These are phyloP conservation scores for Knoxdaviesia proteae DNA, from an alignment of 2,329 filamentous ascomycete genomes.

Conservation along the genomic window DNA sequence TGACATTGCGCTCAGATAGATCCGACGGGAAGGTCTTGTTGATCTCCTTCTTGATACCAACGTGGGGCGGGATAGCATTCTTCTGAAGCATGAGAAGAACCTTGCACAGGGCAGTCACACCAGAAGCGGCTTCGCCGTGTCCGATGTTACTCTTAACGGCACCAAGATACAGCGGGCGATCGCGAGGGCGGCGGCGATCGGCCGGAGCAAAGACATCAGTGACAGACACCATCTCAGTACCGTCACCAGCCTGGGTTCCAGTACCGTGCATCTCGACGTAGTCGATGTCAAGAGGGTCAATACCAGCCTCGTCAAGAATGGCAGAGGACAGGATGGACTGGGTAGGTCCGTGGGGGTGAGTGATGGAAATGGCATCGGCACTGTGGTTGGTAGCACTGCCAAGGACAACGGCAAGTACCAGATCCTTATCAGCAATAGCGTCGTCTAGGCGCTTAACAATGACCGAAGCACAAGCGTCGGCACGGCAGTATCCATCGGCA, in stretches of 20 bases:
- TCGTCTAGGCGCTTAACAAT: conserved; percentile 65
- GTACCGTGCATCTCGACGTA: conserved; percentile 87
- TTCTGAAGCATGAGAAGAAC: conserved; percentile 44
- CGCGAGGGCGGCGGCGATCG: conserved; percentile 20
- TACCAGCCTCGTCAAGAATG: conserved; percentile 50
- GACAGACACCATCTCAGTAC: conserved; percentile 63
- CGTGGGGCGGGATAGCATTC: conserved; percentile 40
- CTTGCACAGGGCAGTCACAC: conserved; percentile 41
- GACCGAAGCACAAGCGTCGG: conserved; percentile 53
- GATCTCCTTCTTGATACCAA: conserved; percentile 44
- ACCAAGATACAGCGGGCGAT: conserved; percentile 38
- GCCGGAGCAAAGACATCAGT: conserved; percentile 30
- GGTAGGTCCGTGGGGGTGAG: conserved; percentile 58
- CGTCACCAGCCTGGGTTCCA: conserved; percentile 69
- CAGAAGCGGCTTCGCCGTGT: conserved; percentile 40
- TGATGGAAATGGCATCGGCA: conserved; percentile 63
- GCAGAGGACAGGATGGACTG: conserved; percentile 52
- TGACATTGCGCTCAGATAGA: conserved; percentile 32
- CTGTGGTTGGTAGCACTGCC: conserved; percentile 66
- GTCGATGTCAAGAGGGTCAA: conserved; percentile 56
- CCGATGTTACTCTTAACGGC: conserved; percentile 44
- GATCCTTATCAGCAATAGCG: conserved; percentile 58
- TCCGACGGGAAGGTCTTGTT: conserved; percentile 39
- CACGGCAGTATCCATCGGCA: conserved; percentile 68
- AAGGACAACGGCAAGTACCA: conserved; percentile 53